Evolutionary conservation across 2,329 filamentous ascomycete genomes (phyloP), one percentile per base, ranked within the genome.

Genomic region (Bisporella sp.): DNA sequence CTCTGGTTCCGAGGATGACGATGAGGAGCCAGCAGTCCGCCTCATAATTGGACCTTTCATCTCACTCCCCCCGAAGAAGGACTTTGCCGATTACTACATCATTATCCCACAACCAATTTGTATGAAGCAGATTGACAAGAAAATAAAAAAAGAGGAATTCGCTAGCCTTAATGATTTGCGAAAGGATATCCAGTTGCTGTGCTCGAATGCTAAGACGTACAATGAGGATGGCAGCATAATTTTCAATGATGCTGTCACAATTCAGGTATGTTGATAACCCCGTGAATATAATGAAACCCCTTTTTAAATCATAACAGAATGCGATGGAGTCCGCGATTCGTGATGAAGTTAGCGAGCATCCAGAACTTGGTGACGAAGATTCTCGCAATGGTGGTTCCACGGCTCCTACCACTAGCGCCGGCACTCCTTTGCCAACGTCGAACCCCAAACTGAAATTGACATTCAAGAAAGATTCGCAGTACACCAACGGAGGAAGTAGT

Each of bases 101-200:
- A 82, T 96, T 68, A 99, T 99, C 67, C 81, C 85, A 64, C 85
- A 84, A 49, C 93, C 93, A 0, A 96, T 99, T 64, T 92, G 88
- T 64, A 96, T 97, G 87, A 93, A 96, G 60, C 84, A 90, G 67
- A 96, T 99, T 64, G 83, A 89, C 66, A 88, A 86, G 66, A 92
- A 89, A 75, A 96, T 99, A 72, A 96, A 96, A 74, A 92, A 89
- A 69, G 89, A 95, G 64, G 89, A 96, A 65, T 99, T 99, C 69
- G 82, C 81, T 59, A 86, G 79, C 62, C 71, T 96, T 54, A 82
- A 80, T 64, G 88, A 91, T 60, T 82, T 99, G 76, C 79, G 82
- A 49, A 82, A 80, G 58, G 95, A 99, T 64, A 84, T 99, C 55
- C 81, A 83, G 46, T 72, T 92, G 56, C 79, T 99, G 69, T 93